Conservation (phyloP, 2,329 filamentous ascomycete species). For the Magnaporthales sp. region DNA sequence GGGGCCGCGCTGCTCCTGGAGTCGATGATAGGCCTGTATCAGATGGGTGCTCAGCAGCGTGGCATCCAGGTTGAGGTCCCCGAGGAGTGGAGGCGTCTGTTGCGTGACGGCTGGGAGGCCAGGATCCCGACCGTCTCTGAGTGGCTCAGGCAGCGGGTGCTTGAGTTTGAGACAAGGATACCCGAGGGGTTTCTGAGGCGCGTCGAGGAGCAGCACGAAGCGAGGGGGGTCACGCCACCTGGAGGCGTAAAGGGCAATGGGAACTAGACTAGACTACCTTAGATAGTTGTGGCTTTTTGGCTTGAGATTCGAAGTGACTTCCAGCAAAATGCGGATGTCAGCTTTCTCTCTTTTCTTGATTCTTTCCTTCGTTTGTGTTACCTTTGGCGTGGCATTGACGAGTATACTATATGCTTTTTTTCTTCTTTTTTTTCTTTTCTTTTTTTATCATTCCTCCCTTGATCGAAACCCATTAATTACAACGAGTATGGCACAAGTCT, state of each 20-base stretch:
- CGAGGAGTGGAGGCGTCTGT: slow-evolving; percentile 3
- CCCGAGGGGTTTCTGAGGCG: background rate
- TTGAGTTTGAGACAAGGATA: slow-evolving; percentile 3
- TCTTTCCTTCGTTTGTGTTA: background rate
- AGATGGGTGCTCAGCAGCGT: slow-evolving; percentile 5
- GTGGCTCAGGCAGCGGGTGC: slow-evolving; percentile 3
- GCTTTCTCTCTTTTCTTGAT: background rate
- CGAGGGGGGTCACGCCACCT: background rate
- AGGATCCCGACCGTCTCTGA: slow-evolving; percentile 5
- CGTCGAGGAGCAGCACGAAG: slow-evolving; percentile 1
- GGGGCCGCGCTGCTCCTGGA: slow-evolving; percentile 3
- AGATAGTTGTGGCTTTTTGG: background rate
- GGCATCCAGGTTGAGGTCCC: slow-evolving; percentile 6
- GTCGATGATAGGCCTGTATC: slow-evolving; percentile 4
- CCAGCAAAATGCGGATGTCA: background rate
- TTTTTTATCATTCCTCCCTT: background rate
- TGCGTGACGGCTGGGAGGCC: slow-evolving; percentile 5
- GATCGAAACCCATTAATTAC: background rate
- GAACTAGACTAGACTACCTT: background rate
- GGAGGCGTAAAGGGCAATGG: background rate
- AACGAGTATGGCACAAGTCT: background rate
- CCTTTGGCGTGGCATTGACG: background rate
- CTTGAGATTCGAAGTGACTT: background rate
- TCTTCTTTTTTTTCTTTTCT: too few species aligned
- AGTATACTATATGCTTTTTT: background rate